phyloP scores from a whole-genome alignment of 306 rosid genomes.

The Cucurbita moschata region DNA sequence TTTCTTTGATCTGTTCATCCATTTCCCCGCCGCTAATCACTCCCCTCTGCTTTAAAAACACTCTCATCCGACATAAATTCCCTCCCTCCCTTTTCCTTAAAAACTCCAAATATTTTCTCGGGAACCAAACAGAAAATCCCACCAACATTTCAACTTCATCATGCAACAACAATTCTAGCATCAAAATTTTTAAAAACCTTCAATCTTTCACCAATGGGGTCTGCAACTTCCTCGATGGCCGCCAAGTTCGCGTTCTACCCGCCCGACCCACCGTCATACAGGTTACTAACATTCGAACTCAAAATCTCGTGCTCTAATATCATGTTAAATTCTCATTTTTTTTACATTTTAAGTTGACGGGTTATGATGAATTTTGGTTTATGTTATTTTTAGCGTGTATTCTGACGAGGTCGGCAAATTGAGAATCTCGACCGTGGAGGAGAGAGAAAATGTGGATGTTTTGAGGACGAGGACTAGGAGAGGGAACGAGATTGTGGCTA shows the following conservation, averaged over 20 bases:
- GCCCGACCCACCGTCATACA: conserved; percentile 44
- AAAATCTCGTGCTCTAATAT: background rate
- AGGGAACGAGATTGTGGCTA: conserved; percentile 47
- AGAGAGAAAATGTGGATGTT: conserved; percentile 48
- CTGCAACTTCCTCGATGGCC: conserved; percentile 63
- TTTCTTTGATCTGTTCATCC: background rate
- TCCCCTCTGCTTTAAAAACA: background rate
- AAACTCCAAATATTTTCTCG: conserved; percentile 12
- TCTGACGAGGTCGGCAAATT: conserved; percentile 29
- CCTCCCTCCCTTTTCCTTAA: background rate
- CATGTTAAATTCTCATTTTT: background rate
- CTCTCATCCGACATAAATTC: background rate
- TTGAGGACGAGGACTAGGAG: conserved; percentile 35
- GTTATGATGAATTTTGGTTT: background rate
- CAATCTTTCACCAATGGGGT: conserved; percentile 24
- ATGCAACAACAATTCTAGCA: background rate
- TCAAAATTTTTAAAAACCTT: background rate
- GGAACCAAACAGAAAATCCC: conserved; percentile 11
- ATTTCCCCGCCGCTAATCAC: background rate
- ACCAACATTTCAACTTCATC: background rate
- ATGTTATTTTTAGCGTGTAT: background rate
- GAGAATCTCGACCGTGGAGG: conserved; percentile 33
- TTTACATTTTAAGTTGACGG: background rate
- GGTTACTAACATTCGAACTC: background rate
- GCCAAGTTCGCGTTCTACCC: conserved; percentile 59